These are phyloP conservation scores for Prunus dulcis DNA, from an alignment of 306 rosid genomes.

Conservation along the genomic window DNA sequence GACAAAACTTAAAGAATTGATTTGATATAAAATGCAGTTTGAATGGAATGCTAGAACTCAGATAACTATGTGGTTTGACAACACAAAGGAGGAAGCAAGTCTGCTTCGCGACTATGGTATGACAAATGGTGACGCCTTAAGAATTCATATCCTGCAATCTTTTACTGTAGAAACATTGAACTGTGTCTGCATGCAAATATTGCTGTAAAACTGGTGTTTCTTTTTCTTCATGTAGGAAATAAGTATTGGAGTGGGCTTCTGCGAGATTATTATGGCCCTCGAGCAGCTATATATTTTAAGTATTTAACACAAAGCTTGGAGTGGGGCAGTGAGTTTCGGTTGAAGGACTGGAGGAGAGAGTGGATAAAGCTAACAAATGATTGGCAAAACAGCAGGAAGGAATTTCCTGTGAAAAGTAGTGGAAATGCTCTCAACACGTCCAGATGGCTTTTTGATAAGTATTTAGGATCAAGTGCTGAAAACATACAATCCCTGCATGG, in stretches of 20 bases:
- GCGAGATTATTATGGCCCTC: slow-evolving; percentile 73
- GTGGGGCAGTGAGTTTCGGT: slow-evolving; percentile 40
- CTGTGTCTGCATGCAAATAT: not conserved
- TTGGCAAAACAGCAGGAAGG: slow-evolving; percentile 66
- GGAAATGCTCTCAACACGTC: slow-evolving; percentile 67
- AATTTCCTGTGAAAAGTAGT: slow-evolving; percentile 41
- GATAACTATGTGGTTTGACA: slow-evolving; percentile 97
- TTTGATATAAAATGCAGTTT: slow-evolving; percentile 43
- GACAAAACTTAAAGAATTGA: slow-evolving; percentile 10
- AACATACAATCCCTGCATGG: slow-evolving; percentile 17
- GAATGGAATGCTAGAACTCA: slow-evolving; percentile 97
- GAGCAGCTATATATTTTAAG: slow-evolving; percentile 83
- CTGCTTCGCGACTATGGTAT: slow-evolving; percentile 87
- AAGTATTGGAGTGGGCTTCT: slow-evolving; percentile 92
- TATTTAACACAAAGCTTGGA: slow-evolving; percentile 58
- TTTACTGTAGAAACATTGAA: not conserved
- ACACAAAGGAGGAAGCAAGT: slow-evolving; percentile 71
- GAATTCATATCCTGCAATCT: too few relatives aligned
- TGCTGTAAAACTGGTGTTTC: not conserved
- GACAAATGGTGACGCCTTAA: not conserved
- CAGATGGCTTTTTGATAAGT: slow-evolving; percentile 54
- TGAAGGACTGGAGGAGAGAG: slow-evolving; percentile 74
- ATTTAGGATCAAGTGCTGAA: slow-evolving; percentile 30
- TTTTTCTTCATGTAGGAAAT: slow-evolving; percentile 43
- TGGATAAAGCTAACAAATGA: slow-evolving; percentile 90